Base-by-base conservation (phyloP, 2,329 filamentous ascomycete genomes). In the Xylariaceae sp. region DNA sequence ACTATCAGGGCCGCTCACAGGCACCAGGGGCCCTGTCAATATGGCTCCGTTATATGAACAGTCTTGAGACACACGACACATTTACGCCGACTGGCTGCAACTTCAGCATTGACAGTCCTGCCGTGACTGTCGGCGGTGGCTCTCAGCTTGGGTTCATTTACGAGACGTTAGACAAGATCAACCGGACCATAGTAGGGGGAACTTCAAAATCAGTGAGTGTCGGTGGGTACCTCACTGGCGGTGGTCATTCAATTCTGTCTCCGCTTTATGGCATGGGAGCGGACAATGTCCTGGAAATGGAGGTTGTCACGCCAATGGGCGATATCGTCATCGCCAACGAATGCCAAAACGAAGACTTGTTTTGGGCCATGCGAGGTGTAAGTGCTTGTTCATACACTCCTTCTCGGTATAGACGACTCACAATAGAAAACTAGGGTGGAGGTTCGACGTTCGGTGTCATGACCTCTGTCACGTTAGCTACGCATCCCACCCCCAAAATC, bases 331-430 rank as follows among this genome's bases (percentile, higher is more conserved):
- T 73, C 0, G 77, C 80, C 0, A 85, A 81, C 52, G 79, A 80
- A 45, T 76, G 78, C 9, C 74, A 80, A 45, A 77, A 87, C 57
- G 59, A 72, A 0, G 84, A 88, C 56, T 71, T 88, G 0, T 88
- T 86, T 69, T 88, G 85, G 85, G 85, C 85, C 0, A 75, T 87
- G 62, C 73, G 81, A 59, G 84, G 84, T 7, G 78, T 83, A 71
- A 71, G 77, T 74, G 0, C 23, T 3, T 8, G 0, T 5, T 3
- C 8, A 4, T 4, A 0, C 13, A 3, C 3, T 2, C 1, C 6
- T 30, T 53, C 13, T 9, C n/a, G 4, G 34, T 23, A 18, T 7
- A 34, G 11, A 61, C 15, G 42, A 45, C 49, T 45, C 34, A 61
- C 39, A 3, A 42, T 42, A 35, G 6, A 11, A 50, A 8, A 23